These are phyloP conservation scores for Cadophora sp. DNA, from an alignment of 2,329 filamentous ascomycete genomes.

Conservation along the genomic window DNA sequence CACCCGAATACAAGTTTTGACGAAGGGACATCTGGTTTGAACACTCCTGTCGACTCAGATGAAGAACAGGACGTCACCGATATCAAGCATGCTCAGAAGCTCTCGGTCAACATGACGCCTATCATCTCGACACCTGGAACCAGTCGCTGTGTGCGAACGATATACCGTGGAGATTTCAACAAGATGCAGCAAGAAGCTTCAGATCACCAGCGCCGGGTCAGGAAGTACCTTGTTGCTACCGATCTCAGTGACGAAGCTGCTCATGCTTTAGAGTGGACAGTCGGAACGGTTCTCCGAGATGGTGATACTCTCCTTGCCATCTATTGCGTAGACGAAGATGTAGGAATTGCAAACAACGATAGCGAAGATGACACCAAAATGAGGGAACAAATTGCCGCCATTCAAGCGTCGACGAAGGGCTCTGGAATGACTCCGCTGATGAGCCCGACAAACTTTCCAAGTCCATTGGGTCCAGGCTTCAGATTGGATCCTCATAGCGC, in stretches of 20 bases:
- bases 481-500: constrained; percentile 36
- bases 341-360: constrained; percentile 55
- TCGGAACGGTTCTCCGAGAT: constrained; percentile 91
- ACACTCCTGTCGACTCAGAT: constrained; percentile 77
- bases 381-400: constrained; percentile 77
- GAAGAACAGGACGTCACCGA: constrained; percentile 85
- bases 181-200: constrained; percentile 79
- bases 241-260: constrained; percentile 94
- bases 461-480: constrained; percentile 35
- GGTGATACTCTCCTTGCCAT: constrained; percentile 94
- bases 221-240: constrained; percentile 95
- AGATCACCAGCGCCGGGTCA: constrained; percentile 77
- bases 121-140: constrained; percentile 78
- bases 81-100: constrained; percentile 85
- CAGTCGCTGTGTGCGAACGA: constrained; percentile 85
- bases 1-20: constrained; percentile 90
- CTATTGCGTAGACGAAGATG: constrained; percentile 92
- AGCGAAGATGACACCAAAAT: constrained; percentile 71
- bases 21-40: constrained; percentile 53
- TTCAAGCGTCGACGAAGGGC: constrained; percentile 59
- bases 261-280: constrained; percentile 96
- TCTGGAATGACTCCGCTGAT: constrained; percentile 40
- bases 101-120: constrained; percentile 80
- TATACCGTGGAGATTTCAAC: constrained; percentile 86
- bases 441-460: constrained; percentile 29